phyloP scores from a whole-genome alignment of 176 grass and related monocot genomes.

The Oryza longistaminata region DNA sequence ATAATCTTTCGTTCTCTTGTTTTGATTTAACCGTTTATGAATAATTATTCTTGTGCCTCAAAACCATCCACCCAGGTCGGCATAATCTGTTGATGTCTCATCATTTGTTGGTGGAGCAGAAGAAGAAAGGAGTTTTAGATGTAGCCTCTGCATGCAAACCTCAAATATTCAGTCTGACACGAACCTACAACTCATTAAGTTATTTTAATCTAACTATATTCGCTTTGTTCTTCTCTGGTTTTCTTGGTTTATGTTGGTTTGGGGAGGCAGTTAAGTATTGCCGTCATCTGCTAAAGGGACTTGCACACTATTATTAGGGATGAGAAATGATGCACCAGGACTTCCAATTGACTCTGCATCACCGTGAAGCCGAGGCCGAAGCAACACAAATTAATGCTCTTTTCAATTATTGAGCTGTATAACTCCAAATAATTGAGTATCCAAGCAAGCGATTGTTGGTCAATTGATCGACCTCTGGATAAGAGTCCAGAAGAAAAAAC shows the following conservation, averaged over 20 bases:
- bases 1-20: conserved; percentile 4
- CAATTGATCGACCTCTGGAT: conserved; percentile 13
- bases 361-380: conserved; percentile 12
- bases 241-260: conserved; percentile 29
- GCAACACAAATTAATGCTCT: conserved; percentile 28
- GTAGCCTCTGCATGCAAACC: background rate
- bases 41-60: background rate
- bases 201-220: background rate
- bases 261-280: conserved; percentile 39
- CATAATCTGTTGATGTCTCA: background rate
- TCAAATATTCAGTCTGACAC: background rate
- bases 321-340: conserved; percentile 2
- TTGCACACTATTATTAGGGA: conserved; percentile 4
- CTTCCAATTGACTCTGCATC: conserved; percentile 20
- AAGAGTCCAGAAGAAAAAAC: background rate
- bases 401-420: conserved; percentile 36
- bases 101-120: background rate
- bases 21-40: background rate
- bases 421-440: conserved; percentile 33
- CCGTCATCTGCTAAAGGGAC: conserved; percentile 37
- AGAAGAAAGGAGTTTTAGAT: background rate
- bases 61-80: background rate
- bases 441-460: conserved; percentile 19
- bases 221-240: background rate
- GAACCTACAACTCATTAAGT: background rate